Evolutionary conservation across 345 rosid genomes (phyloP).

Genomic region (Populus simonii): DNA sequence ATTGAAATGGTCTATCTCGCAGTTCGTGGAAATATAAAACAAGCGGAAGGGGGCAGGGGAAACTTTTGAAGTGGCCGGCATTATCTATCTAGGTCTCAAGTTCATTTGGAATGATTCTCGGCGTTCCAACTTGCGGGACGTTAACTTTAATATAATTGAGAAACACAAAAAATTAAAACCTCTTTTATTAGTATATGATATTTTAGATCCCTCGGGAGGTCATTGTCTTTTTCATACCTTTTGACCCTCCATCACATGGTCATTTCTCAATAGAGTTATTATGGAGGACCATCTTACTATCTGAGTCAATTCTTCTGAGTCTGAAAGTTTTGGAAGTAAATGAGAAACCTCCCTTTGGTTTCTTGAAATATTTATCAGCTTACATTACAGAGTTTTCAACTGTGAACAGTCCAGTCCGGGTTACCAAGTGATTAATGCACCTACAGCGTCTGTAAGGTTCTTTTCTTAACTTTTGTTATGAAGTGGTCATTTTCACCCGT

Average conservation of each 20-base stretch:
- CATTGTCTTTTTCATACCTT: neutral
- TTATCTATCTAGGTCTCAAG: constrained; percentile 5
- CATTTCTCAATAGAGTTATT: neutral
- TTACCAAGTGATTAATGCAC: too few species aligned
- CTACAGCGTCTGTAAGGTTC: neutral
- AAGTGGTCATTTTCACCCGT: neutral
- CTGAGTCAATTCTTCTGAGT: neutral
- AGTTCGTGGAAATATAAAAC: constrained; percentile 10
- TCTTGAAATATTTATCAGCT: neutral
- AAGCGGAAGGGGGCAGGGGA: constrained; percentile 23
- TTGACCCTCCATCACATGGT: neutral
- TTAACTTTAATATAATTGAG: neutral
- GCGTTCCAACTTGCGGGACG: neutral
- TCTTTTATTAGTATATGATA: neutral
- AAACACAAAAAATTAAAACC: neutral
- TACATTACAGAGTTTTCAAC: neutral
- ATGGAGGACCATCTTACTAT: neutral
- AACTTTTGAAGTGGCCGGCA: constrained; percentile 33
- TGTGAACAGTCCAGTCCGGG: neutral
- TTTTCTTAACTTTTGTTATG: neutral
- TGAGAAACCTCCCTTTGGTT: neutral
- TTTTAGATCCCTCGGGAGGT: neutral
- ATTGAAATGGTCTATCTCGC: neutral
- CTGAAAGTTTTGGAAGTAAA: neutral
- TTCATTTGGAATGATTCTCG: neutral